Evolutionary conservation across 1,284 basidiomycete genomes (phyloP), one percentile per base, ranked within the genome.

Genomic region (Malassezia vespertilionis): DNA sequence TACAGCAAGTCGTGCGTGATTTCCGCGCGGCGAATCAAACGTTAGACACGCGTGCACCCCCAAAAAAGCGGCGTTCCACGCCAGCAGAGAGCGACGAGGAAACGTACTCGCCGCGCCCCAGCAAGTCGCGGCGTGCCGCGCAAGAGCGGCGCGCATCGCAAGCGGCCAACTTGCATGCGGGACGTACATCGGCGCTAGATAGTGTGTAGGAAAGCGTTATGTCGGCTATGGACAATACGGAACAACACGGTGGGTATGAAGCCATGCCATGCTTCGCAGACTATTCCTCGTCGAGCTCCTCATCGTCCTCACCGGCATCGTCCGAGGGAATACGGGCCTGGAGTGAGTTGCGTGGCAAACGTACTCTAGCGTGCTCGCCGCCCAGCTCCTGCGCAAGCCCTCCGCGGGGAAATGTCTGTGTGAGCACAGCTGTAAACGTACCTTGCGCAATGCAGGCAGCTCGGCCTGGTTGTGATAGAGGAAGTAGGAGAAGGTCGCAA

Each of bases 1-100:
- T 97, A 53, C 86, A 95, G 68, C 77, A 86, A 54, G 87, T 95
- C 3, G 84, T 96, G 40, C 79, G 82, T 39, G 82, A 83, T 48
- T 90, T 85, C 38, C 35, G 63, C 22, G 44, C 17, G 56, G n/a
- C n/a, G 27, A 28, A 12, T 15, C 38, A 3, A 27, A 40, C 30
- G 38, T 28, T 14, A 8, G 27, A 28, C n/a, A n/a, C n/a, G n/a
- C n/a, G n/a, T 28, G 27, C 27, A 14, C 27, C 27, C 27, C 8
- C 27, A 14, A 28, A 8, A 14, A 28, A 28, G 27, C 27, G 27
- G 8, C 27, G 27, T 14, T 28, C 27, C 14, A 28, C 27, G 27
- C 27, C 8, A 8, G 27, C 27, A 14, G n/a, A n/a, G n/a, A n/a
- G n/a, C n/a, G n/a, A n/a, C n/a, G n/a, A n/a, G n/a, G n/a, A n/a